Evolutionary conservation across 768 basidiomycete species (phyloP), one percentile per base, ranked within the genome.

Genomic region (Panaeolus cyanescens): DNA sequence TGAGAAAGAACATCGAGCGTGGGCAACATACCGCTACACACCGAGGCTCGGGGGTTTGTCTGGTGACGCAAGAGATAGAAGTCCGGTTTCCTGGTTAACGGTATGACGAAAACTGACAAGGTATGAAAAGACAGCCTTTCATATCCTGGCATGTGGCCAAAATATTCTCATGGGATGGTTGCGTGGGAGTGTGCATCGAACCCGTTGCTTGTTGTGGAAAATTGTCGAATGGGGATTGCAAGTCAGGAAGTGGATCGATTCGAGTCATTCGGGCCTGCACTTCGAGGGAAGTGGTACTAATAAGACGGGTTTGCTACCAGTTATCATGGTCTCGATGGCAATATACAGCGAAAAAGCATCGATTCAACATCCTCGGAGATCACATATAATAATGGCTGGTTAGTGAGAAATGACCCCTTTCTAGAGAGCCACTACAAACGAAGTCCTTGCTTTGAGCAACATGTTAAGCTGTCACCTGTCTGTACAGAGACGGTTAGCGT

Each of bases 101-200:
- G 45, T 50, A 50, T 50, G 45, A 50, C 45, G 45, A 50, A 50
- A 50, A 28, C 4, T 50, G 45, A 50, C 45, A 50, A 25, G 40
- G 4, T 19, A 39, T 39, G 37, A 39, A 39, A 17, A 42, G 39
- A 19, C 39, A 20, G 5, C 39, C 19, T 42, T 42, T 42, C 45
- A 50, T 50, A 28, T 50, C 25, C 25, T 15, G 25, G 25, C 45
- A 50, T 50, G 30, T 50, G 45, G 10, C 45, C 12, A 28, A 28
- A 30, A 50, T 28, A 8, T 42, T 42, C 39, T 22, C 39, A 42
- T 42, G 39, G 39, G n/a, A 20, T 50, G 45, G 15, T 28, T 50
- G 10, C 30, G 45, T 50, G 45, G 45, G 45, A 50, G 45, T 28
- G 45, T 30, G 30, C 13, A n/a, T 39, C 17, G 22, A 13, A 28